These are phyloP conservation scores for Penicillium thymicola DNA, from an alignment of 2,329 filamentous ascomycete genomes.

Conservation along the genomic window DNA sequence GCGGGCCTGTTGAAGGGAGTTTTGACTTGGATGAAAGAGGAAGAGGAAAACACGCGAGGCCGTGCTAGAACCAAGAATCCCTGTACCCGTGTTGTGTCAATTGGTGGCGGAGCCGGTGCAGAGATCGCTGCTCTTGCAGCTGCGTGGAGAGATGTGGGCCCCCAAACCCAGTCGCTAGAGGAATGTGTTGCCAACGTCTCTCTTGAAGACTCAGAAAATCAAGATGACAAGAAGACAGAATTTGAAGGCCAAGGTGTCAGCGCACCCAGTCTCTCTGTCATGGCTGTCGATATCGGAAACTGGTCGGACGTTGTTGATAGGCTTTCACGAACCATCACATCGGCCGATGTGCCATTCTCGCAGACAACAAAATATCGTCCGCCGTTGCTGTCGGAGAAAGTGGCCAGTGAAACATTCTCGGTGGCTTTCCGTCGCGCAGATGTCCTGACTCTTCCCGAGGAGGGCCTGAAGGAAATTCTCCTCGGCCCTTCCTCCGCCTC, in stretches of 20 bases:
- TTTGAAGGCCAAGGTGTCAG: neutral
- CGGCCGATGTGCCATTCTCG: slow-evolving; percentile 27
- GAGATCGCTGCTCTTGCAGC: slow-evolving; percentile 64
- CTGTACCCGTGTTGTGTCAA: slow-evolving; percentile 48
- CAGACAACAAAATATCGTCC: slow-evolving; percentile 29
- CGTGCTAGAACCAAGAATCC: neutral
- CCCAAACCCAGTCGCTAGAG: slow-evolving; percentile 8
- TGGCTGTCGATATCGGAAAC: slow-evolving; percentile 76
- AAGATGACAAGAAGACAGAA: neutral
- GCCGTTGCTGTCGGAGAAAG: slow-evolving; percentile 23
- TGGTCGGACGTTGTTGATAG: slow-evolving; percentile 65
- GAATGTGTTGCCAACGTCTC: slow-evolving; percentile 16
- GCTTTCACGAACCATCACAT: slow-evolving; percentile 56
- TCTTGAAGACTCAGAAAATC: slow-evolving; percentile 11
- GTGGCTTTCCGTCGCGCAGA: slow-evolving; percentile 51
- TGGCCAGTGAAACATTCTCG: slow-evolving; percentile 15
- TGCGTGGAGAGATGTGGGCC: slow-evolving; percentile 43
- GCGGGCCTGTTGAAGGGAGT: slow-evolving; percentile 53
- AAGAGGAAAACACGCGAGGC: neutral
- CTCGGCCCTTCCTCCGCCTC: neutral
- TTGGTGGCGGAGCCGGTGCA: slow-evolving; percentile 64
- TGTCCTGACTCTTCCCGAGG: slow-evolving; percentile 44
- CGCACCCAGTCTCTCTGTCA: slow-evolving; percentile 44
- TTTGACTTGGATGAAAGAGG: slow-evolving; percentile 23
- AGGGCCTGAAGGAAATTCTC: slow-evolving; percentile 39